Percentiles rank a stretch among this genome's conserved stretches.
Evolutionary conservation across 139 green algal species (phyloP).

Genomic region (Chlamydomonas sphaeroides): DNA sequence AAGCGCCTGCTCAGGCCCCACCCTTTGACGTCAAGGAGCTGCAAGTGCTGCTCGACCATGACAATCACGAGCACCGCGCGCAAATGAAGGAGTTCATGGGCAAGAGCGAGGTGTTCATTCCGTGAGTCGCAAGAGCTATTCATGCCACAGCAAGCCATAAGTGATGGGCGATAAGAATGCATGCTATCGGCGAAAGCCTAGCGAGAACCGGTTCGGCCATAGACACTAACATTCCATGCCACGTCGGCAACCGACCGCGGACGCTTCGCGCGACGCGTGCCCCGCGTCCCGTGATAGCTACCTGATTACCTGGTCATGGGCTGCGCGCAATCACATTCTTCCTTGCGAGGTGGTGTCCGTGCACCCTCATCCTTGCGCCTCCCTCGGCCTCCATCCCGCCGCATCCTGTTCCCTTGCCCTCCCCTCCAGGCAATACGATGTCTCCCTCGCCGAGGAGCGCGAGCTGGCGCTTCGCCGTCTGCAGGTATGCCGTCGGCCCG

Average conservation of each 20-base stretch:
- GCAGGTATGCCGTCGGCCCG: no score
- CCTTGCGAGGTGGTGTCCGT: neutral
- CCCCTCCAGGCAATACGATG: constrained; percentile 64
- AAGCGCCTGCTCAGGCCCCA: neutral
- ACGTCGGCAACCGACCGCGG: no score
- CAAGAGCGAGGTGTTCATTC: constrained; percentile 73
- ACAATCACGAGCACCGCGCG: constrained; percentile 75
- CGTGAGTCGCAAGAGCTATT: constrained; percentile 41
- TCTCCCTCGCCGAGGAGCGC: constrained; percentile 81
- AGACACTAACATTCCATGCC: neutral
- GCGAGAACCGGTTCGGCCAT: neutral
- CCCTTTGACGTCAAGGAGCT: constrained; percentile 53
- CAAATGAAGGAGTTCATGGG: constrained; percentile 84
- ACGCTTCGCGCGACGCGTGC: neutral
- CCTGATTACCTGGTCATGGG: no score
- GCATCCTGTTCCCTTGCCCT: neutral
- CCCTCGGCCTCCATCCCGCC: no score
- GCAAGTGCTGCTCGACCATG: constrained; percentile 84
- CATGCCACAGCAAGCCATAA: no score
- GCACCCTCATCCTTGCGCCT: neutral
- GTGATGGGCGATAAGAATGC: no score
- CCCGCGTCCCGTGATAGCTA: neutral
- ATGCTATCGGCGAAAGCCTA: no score
- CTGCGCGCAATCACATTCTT: neutral
- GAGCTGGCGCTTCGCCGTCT: constrained; percentile 85